Evolutionary conservation across 208 protist species (phyloP).

Genomic region (Acanthamoeba royreba): DNA sequence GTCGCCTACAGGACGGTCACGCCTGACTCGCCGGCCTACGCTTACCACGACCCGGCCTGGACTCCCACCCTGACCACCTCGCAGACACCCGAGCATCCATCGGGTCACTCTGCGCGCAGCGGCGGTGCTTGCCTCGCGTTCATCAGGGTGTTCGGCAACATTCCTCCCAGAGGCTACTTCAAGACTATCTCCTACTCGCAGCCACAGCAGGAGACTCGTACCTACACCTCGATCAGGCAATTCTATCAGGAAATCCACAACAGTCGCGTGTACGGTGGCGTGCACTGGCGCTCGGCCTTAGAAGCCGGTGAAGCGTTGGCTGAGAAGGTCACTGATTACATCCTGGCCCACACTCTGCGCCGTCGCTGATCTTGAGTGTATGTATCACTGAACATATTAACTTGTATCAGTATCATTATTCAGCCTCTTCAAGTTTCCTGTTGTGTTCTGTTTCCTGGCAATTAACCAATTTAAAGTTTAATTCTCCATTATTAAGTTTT

Average conservation of each 20-base stretch:
- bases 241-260: not conserved
- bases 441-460: no score
- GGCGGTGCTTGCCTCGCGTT: not conserved
- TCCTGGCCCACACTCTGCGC: not conserved
- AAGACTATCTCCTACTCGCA: not conserved
- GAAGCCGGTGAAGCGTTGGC: not conserved
- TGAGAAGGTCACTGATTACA: not conserved
- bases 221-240: not conserved
- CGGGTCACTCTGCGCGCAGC: not conserved
- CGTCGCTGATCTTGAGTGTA: not conserved
- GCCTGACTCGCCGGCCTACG: not conserved
- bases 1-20: not conserved
- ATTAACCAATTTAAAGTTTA: no score
- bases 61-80: not conserved
- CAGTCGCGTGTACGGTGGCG: slow-evolving; percentile 2
- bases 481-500: no score
- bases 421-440: no score
- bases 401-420: no score
- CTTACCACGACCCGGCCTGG: not conserved
- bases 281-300: not conserved
- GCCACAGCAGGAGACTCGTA: not conserved
- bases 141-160: not conserved
- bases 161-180: not conserved
- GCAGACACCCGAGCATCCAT: not conserved
- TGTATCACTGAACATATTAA: no score